phyloP scores from a whole-genome alignment of 805 yeast species.

The Metschnikowia reukaufii region DNA sequence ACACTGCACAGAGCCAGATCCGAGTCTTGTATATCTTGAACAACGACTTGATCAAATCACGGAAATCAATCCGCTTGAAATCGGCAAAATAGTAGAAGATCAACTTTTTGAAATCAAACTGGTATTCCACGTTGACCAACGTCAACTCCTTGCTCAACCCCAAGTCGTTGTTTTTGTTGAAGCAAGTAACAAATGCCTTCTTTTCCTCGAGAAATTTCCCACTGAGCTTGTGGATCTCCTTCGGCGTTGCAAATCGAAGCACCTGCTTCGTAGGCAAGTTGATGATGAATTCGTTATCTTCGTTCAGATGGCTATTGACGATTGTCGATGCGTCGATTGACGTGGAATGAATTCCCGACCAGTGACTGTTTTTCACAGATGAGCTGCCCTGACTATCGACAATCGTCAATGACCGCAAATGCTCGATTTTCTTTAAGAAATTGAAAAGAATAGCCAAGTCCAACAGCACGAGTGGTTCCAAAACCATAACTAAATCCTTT shows the following conservation, averaged over 20 bases:
- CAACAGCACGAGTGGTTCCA: slow-evolving; percentile 62
- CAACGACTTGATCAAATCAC: slow-evolving; percentile 44
- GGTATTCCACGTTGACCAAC: slow-evolving; percentile 49
- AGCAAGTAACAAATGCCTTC: slow-evolving; percentile 66
- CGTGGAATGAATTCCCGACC: slow-evolving; percentile 43
- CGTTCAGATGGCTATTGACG: slow-evolving; percentile 43
- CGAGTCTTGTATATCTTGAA: slow-evolving; percentile 48
- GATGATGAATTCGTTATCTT: slow-evolving; percentile 62
- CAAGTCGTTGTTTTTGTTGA: slow-evolving; percentile 46
- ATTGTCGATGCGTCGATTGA: slow-evolving; percentile 34
- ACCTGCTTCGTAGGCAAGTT: slow-evolving; percentile 75
- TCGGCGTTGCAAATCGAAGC: slow-evolving; percentile 70
- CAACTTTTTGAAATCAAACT: slow-evolving; percentile 45
- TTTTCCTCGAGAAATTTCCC: slow-evolving; percentile 70
- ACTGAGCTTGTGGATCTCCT: slow-evolving; percentile 61
- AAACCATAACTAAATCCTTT: slow-evolving; percentile 70
- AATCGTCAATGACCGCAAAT: slow-evolving; percentile 52
- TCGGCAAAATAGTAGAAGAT: slow-evolving; percentile 49
- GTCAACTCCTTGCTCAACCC: slow-evolving; percentile 44
- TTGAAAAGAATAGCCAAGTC: slow-evolving; percentile 70
- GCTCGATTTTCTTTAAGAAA: slow-evolving; percentile 72
- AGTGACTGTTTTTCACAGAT: slow-evolving; percentile 23
- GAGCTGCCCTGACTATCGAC: slow-evolving; percentile 25
- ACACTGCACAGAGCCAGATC: slow-evolving; percentile 49
- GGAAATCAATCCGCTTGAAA: slow-evolving; percentile 44